Conservation (phyloP, 768 basidiomycete genomes). For the Rhodocollybia butyracea region DNA sequence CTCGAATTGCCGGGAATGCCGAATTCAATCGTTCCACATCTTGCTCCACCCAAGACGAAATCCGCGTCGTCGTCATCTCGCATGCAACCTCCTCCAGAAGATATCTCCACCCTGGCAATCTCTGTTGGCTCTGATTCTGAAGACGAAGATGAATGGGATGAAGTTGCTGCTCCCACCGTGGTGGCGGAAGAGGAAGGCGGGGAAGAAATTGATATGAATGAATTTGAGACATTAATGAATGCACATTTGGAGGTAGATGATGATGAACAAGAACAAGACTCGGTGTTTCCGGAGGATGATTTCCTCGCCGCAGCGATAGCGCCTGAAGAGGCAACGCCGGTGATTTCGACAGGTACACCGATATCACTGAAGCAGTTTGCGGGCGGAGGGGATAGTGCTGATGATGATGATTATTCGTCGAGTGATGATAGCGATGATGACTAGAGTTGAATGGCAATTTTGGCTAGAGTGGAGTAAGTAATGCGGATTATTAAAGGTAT, state of each 20-base stretch:
- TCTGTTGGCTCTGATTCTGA: slow-evolving; percentile 23
- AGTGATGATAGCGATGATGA: slow-evolving; percentile 58
- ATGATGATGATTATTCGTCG: slow-evolving; percentile 50
- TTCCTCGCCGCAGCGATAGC: slow-evolving; percentile 32
- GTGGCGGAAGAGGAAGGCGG: slow-evolving; percentile 11
- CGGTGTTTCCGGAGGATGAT: slow-evolving; percentile 38
- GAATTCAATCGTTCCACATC: slow-evolving; percentile 11
- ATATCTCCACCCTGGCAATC: slow-evolving; percentile 18
- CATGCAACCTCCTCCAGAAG: slow-evolving; percentile 14
- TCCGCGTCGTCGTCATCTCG: background rate
- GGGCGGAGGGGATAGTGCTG: slow-evolving; percentile 31
- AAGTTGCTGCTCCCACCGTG: slow-evolving; percentile 24
- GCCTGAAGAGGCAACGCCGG: slow-evolving; percentile 29
- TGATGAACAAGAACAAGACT: slow-evolving; percentile 26
- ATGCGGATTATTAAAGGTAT: too few species aligned
- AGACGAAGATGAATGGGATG: slow-evolving; percentile 56
- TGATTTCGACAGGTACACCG: slow-evolving; percentile 27
- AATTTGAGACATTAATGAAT: slow-evolving; percentile 36
- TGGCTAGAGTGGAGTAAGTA: background rate
- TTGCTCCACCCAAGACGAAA: background rate
- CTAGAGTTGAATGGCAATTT: slow-evolving; percentile 16
- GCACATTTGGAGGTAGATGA: slow-evolving; percentile 31
- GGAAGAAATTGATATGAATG: slow-evolving; percentile 35
- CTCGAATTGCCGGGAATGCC: slow-evolving; percentile 14
- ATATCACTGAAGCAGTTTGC: slow-evolving; percentile 51